phyloP scores from a whole-genome alignment of 345 rosid species.

The Triadica sebifera region DNA sequence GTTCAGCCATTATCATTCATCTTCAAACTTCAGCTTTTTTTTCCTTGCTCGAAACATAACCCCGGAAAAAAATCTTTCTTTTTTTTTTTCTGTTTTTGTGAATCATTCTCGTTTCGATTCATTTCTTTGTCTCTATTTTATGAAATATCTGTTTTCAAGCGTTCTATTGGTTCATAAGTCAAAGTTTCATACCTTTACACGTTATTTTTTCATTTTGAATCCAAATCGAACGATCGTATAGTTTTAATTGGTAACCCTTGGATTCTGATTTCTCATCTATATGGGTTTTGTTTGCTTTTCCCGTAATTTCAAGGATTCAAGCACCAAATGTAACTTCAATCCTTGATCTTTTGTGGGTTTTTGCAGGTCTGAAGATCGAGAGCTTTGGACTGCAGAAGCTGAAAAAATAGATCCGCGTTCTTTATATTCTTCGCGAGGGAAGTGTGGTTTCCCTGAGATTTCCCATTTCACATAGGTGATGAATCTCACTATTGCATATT shows the following conservation, averaged over 20 bases:
- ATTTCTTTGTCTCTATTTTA: neutral
- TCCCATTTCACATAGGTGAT: neutral
- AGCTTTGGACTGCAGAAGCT: neutral
- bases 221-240: neutral
- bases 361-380: slow-evolving; percentile 2
- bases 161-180: neutral
- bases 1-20: neutral
- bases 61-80: neutral
- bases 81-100: neutral
- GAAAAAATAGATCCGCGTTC: neutral
- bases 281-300: slow-evolving; percentile 2
- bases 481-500: neutral
- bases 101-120: neutral
- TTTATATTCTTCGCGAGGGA: neutral
- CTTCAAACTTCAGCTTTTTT: neutral
- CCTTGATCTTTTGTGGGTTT: neutral
- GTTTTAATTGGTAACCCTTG: neutral
- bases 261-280: neutral
- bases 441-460: neutral
- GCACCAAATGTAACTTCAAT: slow-evolving; percentile 3
- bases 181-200: too few relatives aligned
- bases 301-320: slow-evolving; percentile 4
- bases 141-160: neutral
- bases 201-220: neutral
- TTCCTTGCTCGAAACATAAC: neutral